Percentiles rank a stretch among this genome's conserved stretches.
These are phyloP conservation scores for Globisporangium recalcitrans DNA, from an alignment of 352 stramenopile species.

Conservation along the genomic window DNA sequence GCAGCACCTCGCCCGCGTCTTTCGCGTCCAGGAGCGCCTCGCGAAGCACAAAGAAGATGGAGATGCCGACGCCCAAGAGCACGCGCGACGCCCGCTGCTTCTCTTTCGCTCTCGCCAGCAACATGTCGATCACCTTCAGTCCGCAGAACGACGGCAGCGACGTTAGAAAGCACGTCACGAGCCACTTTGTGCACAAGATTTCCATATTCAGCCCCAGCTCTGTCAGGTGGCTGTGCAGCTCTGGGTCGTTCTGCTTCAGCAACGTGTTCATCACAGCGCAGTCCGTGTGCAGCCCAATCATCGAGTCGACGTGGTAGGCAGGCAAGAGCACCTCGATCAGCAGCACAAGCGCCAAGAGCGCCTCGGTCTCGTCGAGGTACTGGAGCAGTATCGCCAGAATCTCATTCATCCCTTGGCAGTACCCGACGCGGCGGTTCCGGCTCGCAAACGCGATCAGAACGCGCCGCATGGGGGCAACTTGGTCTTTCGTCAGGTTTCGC, in stretches of 20 bases:
- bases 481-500: conserved; percentile 44
- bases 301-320: conserved; percentile 78
- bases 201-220: conserved; percentile 84
- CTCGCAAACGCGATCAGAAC: conserved; percentile 71
- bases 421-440: conserved; percentile 70
- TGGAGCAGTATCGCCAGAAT: conserved; percentile 68
- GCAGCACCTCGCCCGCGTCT: conserved; percentile 72
- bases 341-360: conserved; percentile 54
- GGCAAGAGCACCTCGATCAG: conserved; percentile 73
- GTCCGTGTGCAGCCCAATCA: conserved; percentile 81
- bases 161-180: conserved; percentile 84
- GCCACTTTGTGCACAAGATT: conserved; percentile 85
- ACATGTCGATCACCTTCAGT: conserved; percentile 78
- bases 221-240: conserved; percentile 64
- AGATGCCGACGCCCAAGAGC: conserved; percentile 65
- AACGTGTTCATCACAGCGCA: conserved; percentile 80
- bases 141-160: conserved; percentile 62
- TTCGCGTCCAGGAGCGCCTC: conserved; percentile 55
- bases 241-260: conserved; percentile 68
- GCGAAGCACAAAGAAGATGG: conserved; percentile 71
- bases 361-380: conserved; percentile 58
- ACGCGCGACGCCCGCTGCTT: conserved; percentile 66
- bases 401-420: conserved; percentile 87
- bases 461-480: conserved; percentile 52
- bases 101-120: conserved; percentile 54